phyloP scores from a whole-genome alignment of 139 green algal genomes.

The Tetraselmis chui region DNA sequence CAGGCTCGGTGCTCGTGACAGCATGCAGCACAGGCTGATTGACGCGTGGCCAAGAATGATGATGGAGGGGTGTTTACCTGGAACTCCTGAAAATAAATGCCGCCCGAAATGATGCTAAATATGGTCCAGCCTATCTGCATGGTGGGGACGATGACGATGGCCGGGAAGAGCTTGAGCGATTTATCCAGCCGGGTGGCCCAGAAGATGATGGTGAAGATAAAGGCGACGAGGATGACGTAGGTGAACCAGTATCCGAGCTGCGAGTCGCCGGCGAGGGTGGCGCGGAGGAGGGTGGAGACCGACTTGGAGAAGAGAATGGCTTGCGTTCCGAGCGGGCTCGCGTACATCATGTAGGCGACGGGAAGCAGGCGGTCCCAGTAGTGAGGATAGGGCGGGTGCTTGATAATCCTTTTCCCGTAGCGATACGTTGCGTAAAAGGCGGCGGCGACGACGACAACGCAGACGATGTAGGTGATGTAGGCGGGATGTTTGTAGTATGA shows the following conservation, averaged over 20 bases:
- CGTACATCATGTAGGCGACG: slow-evolving; percentile 68
- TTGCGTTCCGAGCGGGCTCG: slow-evolving; percentile 74
- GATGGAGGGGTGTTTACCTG: not conserved
- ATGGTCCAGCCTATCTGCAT: slow-evolving; percentile 84
- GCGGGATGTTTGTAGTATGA: slow-evolving; percentile 44
- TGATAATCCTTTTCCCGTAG: slow-evolving; percentile 24
- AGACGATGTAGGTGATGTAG: slow-evolving; percentile 63
- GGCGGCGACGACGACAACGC: slow-evolving; percentile 33
- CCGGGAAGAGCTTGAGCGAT: slow-evolving; percentile 70
- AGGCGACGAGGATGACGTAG: slow-evolving; percentile 58
- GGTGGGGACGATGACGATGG: slow-evolving; percentile 77
- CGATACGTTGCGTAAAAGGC: slow-evolving; percentile 45
- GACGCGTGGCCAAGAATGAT: not conserved
- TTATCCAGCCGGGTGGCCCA: slow-evolving; percentile 78
- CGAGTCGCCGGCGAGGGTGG: slow-evolving; percentile 54
- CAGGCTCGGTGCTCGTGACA: no score
- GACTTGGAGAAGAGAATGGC: slow-evolving; percentile 78
- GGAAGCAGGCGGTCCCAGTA: slow-evolving; percentile 53
- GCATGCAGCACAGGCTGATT: not conserved
- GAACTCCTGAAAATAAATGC: slow-evolving; percentile 56
- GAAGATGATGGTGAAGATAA: slow-evolving; percentile 62
- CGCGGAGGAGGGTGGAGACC: slow-evolving; percentile 71
- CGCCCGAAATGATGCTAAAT: slow-evolving; percentile 67
- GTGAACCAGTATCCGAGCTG: slow-evolving; percentile 73
- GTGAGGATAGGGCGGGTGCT: not conserved